These are phyloP conservation scores for Xylariales sp. DNA, from an alignment of 2,329 filamentous ascomycete species.

Conservation along the genomic window DNA sequence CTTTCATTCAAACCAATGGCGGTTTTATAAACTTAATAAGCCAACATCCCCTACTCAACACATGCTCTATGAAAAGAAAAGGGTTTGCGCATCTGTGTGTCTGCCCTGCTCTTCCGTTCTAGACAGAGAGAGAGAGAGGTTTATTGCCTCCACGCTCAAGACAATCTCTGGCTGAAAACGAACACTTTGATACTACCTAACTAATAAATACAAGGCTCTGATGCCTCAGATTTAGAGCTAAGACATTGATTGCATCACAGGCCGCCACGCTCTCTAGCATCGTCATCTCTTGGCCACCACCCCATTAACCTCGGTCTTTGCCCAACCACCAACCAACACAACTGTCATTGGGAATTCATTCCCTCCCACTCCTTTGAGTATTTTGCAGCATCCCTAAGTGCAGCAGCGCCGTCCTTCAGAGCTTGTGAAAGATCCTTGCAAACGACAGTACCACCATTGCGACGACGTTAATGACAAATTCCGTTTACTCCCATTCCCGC, in stretches of 20 bases:
- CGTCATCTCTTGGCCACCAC: constrained; percentile 26
- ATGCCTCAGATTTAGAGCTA: constrained; percentile 15
- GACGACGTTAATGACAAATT: constrained; percentile 27
- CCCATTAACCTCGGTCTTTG: constrained; percentile 21
- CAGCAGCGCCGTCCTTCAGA: neutral
- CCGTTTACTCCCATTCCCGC: neutral
- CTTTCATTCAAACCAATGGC: constrained; percentile 6
- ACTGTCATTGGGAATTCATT: constrained; percentile 8
- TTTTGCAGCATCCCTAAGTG: constrained; percentile 2
- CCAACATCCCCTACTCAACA: neutral
- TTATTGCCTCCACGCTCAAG: neutral
- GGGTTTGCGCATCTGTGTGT: neutral
- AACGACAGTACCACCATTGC: constrained; percentile 2
- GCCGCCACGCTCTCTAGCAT: constrained; percentile 30
- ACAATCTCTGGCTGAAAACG: neutral
- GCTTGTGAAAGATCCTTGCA: neutral
- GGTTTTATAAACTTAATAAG: neutral
- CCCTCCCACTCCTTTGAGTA: neutral
- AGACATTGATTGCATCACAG: constrained; percentile 34
- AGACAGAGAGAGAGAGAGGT: neutral
- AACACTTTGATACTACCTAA: constrained; percentile 1
- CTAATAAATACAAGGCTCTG: neutral
- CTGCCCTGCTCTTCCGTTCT: neutral
- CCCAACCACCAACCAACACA: constrained; percentile 16
- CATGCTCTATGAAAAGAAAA: neutral